These are phyloP conservation scores for Phlyctochytrium planicorne DNA, from an alignment of 192 early-diverging fungal genomes.

Conservation along the genomic window DNA sequence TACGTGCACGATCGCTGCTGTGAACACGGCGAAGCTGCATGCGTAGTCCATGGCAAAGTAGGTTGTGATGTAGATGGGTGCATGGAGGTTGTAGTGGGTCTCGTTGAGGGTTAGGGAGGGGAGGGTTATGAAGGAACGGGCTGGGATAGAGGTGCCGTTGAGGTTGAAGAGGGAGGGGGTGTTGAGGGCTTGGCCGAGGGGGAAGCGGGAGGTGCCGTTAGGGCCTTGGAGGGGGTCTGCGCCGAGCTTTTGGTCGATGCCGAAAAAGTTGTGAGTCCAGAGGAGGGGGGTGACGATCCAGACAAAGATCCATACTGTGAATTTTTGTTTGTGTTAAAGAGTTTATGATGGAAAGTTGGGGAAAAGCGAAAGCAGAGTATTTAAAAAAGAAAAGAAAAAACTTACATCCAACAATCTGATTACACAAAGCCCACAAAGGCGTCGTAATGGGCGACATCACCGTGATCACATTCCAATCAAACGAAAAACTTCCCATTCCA, in stretches of 20 bases:
- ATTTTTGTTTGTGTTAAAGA: too few species aligned
- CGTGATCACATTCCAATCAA: too few species aligned
- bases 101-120: constrained; percentile 9
- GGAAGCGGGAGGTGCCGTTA: constrained; percentile 1
- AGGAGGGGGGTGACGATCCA: constrained; percentile 29
- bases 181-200: constrained; percentile 5
- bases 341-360: too few species aligned
- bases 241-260: neutral
- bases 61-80: constrained; percentile 13
- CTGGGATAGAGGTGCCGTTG: neutral
- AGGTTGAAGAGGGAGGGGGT: neutral
- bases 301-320: constrained; percentile 8
- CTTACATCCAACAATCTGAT: constrained; percentile 18
- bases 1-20: constrained; percentile 65
- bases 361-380: too few species aligned
- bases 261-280: constrained; percentile 14
- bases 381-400: too few species aligned
- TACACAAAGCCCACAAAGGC: constrained; percentile 8
- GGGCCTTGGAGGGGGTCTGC: neutral
- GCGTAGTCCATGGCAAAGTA: constrained; percentile 49
- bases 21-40: constrained; percentile 63
- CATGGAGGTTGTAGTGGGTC: constrained; percentile 1
- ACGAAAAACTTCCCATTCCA: too few species aligned
- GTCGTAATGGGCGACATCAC: too few species aligned
- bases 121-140: neutral